These are phyloP conservation scores for Dichotomopilus funicola DNA, from an alignment of 2,329 filamentous ascomycete species.

Conservation along the genomic window DNA sequence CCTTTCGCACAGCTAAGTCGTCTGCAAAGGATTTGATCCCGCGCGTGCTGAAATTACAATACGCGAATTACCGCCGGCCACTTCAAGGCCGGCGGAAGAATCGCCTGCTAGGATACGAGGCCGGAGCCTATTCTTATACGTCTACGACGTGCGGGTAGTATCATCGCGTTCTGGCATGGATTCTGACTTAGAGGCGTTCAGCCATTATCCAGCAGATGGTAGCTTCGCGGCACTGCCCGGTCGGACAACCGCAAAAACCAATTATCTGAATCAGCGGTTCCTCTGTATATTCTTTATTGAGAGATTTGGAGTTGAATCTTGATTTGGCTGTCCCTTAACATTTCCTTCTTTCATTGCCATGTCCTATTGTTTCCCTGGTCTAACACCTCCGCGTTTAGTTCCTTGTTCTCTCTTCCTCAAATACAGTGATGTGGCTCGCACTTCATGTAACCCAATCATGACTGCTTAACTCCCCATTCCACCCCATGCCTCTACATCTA, in stretches of 20 bases:
- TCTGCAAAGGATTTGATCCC: constrained; percentile 39
- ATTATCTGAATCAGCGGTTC: constrained; percentile 5
- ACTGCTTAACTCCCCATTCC: too few relatives aligned
- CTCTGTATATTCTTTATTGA: neutral
- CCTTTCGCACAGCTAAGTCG: constrained; percentile 33
- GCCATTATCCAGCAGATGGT: constrained; percentile 8
- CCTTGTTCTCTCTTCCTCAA: too few relatives aligned
- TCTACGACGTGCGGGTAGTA: constrained; percentile 8
- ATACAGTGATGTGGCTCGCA: too few relatives aligned
- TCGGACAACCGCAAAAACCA: constrained; percentile 7
- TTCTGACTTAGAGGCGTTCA: constrained; percentile 7
- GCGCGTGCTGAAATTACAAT: constrained; percentile 8
- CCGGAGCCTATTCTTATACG: constrained; percentile 9
- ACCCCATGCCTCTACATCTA: too few relatives aligned
- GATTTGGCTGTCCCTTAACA: too few relatives aligned
- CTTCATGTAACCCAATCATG: too few relatives aligned
- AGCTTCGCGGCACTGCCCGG: constrained; percentile 4
- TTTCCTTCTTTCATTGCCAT: too few relatives aligned
- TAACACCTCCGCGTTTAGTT: too few relatives aligned
- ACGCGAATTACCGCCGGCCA: constrained; percentile 9
- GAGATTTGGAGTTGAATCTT: too few relatives aligned
- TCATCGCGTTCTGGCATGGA: constrained; percentile 7
- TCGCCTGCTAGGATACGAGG: constrained; percentile 9
- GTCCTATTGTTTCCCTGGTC: too few relatives aligned
- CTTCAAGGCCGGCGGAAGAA: constrained; percentile 6